These are phyloP conservation scores for Cladobotryum mycophilum DNA, from an alignment of 2,329 filamentous ascomycete genomes.

Conservation along the genomic window DNA sequence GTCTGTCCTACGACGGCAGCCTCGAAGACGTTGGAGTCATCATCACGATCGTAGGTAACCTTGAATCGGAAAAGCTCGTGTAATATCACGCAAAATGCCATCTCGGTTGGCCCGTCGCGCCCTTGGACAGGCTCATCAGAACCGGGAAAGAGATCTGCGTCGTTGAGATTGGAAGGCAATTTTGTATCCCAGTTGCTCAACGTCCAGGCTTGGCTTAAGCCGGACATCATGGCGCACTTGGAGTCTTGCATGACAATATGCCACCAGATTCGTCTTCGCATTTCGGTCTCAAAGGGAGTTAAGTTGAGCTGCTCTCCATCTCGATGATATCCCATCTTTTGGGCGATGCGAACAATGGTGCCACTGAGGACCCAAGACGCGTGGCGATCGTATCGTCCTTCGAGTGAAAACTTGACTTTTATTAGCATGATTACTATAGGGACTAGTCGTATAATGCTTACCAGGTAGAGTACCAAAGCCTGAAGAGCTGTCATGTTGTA, in stretches of 20 bases:
- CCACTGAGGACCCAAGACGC: slow-evolving; percentile 56
- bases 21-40: slow-evolving; percentile 43
- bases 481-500: slow-evolving; percentile 55
- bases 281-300: slow-evolving; percentile 58
- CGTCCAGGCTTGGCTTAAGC: slow-evolving; percentile 47
- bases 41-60: slow-evolving; percentile 34
- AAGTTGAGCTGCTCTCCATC: slow-evolving; percentile 53
- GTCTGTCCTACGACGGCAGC: slow-evolving; percentile 42
- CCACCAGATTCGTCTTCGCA: slow-evolving; percentile 64
- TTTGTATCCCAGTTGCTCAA: slow-evolving; percentile 51
- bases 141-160: slow-evolving; percentile 49
- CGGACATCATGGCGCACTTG: slow-evolving; percentile 51
- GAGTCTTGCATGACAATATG: slow-evolving; percentile 53
- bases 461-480: slow-evolving; percentile 52
- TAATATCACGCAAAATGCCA: slow-evolving; percentile 49
- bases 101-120: slow-evolving; percentile 53
- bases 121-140: slow-evolving; percentile 45
- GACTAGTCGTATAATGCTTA: slow-evolving; percentile 22
- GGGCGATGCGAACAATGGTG: slow-evolving; percentile 55
- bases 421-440: slow-evolving; percentile 9
- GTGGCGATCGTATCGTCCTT: slow-evolving; percentile 53
- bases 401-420: slow-evolving; percentile 42
- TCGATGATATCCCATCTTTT: slow-evolving; percentile 61
- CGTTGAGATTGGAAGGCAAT: slow-evolving; percentile 51
- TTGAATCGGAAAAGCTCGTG: slow-evolving; percentile 47